A percentile compares a stretch with the other conserved stretches of the same genome.
phyloP scores from a whole-genome alignment of 768 basidiomycete species.

The Termitomyces sp. region DNA sequence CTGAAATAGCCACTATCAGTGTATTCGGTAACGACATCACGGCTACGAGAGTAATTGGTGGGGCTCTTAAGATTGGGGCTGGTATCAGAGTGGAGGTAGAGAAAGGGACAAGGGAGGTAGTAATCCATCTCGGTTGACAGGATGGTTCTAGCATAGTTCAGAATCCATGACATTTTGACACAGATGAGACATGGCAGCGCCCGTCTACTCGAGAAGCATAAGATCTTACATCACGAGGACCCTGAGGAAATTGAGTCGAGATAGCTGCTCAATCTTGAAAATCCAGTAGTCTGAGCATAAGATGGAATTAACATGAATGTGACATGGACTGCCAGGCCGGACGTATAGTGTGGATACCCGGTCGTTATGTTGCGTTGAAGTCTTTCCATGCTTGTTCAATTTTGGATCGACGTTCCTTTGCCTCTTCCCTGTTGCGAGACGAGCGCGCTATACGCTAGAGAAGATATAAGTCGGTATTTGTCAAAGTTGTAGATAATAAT shows the following conservation, averaged over 20 bases:
- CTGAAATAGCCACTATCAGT: slow-evolving; percentile 14
- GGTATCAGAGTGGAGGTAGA: slow-evolving; percentile 11
- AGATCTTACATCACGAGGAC: not conserved
- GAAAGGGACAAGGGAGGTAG: slow-evolving; percentile 14
- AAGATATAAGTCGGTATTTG: not conserved
- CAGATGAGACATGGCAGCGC: not conserved
- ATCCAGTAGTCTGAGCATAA: not conserved
- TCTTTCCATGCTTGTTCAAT: slow-evolving; percentile 58
- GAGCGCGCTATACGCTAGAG: slow-evolving; percentile 56
- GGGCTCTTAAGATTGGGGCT: slow-evolving; percentile 6
- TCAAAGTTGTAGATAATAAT: not conserved
- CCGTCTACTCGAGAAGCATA: not conserved
- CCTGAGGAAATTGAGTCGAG: not conserved
- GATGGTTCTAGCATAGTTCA: not conserved
- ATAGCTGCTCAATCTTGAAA: not conserved
- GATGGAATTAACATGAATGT: not conserved
- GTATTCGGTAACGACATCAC: slow-evolving; percentile 10
- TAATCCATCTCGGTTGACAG: slow-evolving; percentile 11
- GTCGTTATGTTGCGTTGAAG: slow-evolving; percentile 38
- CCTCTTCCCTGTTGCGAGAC: slow-evolving; percentile 50
- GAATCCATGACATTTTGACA: not conserved
- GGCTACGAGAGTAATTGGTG: slow-evolving; percentile 11
- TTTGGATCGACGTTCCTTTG: slow-evolving; percentile 53
- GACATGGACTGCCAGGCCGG: not conserved
- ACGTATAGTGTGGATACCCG: not conserved